Base-by-base conservation (phyloP, 331 rosid species). In the Dryas integrifolia region DNA sequence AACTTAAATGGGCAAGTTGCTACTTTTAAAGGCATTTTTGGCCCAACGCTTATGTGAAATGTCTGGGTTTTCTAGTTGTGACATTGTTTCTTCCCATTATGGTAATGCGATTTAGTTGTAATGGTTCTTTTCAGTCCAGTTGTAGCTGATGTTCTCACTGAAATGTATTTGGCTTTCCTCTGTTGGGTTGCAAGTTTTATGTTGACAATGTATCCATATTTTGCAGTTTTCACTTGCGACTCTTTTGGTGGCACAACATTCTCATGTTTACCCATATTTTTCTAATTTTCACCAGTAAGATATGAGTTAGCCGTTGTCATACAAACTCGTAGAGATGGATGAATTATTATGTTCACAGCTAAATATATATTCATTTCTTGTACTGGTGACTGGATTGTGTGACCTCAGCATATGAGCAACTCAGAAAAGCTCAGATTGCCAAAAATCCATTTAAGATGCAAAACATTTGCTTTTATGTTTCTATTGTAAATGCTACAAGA, bases 21-120 rank as follows among this genome's bases (percentile, higher is more conserved):
- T 74, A 72, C 68, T 80, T 86, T 80, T 85, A 65, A 72, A 77
- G 86, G 92, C 90, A 71, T 75, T 64, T 72, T 69, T 75, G 76
- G 85, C 82, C 74, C 41, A 52, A 43, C 39, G 65, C 70, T 4
- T 58, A 62, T 72, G 77, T 81, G 76, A 67, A 75, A 65, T 69
- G 51, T 65, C 48, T 51, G 79, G 79, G 74, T 46, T 15, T 57
- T 70, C 14, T 8, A 14, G 56, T 24, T 41, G 9, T 41, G 74
- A 41, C 7, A 16, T 43, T 30, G 35, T 30, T 30, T 24, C 12
- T 44, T 55, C 44, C 43, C 26, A 41, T 39, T 53, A 57, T 58
- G 67, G 39, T 58, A 46, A 6, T 58, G 72, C 56, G 3, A 47
- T 77, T 46, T 45, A 52, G 45, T 46, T 26, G 69, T 63, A 60